phyloP scores from a whole-genome alignment of 257 asterid species.

The Scutellaria galericulata region DNA sequence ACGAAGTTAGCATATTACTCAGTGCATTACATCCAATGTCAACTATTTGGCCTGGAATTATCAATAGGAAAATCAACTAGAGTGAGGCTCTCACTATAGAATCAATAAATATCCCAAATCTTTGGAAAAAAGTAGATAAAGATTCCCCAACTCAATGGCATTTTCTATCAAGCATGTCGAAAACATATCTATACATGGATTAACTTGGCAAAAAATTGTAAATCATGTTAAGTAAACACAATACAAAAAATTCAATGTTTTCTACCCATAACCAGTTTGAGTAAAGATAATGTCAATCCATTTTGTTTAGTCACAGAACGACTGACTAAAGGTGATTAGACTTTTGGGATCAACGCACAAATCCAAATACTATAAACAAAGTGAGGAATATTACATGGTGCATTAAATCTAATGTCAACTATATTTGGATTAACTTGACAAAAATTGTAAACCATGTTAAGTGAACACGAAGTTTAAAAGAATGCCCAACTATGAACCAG shows the following conservation, averaged over 20 bases:
- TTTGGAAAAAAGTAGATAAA: not conserved
- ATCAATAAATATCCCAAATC: not conserved
- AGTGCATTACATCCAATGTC: not conserved
- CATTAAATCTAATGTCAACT: too few relatives aligned
- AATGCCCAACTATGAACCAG: not conserved
- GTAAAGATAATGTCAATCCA: too few relatives aligned
- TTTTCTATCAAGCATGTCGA: slow-evolving; percentile 2
- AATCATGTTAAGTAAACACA: not conserved
- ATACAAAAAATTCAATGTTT: not conserved
- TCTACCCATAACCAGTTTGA: too few relatives aligned
- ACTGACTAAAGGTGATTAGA: too few relatives aligned
- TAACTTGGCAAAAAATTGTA: not conserved
- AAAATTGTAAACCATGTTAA: not conserved
- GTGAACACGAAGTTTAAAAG: not conserved
- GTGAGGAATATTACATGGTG: too few relatives aligned
- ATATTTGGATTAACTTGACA: not conserved
- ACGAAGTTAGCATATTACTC: not conserved
- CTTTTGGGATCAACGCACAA: too few relatives aligned
- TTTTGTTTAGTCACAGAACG: too few relatives aligned
- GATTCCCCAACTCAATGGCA: not conserved
- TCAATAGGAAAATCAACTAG: not conserved
- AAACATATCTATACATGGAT: not conserved
- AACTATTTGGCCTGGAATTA: not conserved
- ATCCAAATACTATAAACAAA: too few relatives aligned
- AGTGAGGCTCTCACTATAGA: slow-evolving; percentile 6